Conservation (phyloP, 1,139 yeast species). For the Yamadazyma oceani region DNA sequence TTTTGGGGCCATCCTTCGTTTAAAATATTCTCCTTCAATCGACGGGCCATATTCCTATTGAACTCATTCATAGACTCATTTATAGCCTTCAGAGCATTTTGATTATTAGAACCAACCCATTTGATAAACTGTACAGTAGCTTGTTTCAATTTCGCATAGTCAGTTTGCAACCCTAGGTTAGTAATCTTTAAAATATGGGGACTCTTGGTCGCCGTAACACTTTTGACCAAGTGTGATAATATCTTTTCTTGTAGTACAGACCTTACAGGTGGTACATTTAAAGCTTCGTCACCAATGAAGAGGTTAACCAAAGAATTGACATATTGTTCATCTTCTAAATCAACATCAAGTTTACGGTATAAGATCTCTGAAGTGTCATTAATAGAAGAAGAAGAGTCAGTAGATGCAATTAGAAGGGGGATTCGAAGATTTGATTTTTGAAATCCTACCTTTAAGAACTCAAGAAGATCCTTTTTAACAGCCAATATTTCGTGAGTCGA, state of each 20-base stretch:
- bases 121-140: conserved; percentile 61
- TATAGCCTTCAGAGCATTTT: conserved; percentile 17
- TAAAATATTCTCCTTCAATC: conserved; percentile 50
- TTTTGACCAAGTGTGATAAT: conserved; percentile 50
- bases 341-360: conserved; percentile 51
- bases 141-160: conserved; percentile 45
- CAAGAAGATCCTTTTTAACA: conserved; percentile 42
- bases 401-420: conserved; percentile 62
- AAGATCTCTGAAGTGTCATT: conserved; percentile 51
- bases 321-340: conserved; percentile 49
- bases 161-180: conserved; percentile 58
- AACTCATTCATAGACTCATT: conserved; percentile 22
- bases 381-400: conserved; percentile 57
- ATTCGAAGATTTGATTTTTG: conserved; percentile 31
- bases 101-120: conserved; percentile 42
- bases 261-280: conserved; percentile 51
- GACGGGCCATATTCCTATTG: conserved; percentile 46
- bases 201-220: conserved; percentile 48
- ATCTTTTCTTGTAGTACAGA: conserved; percentile 59
- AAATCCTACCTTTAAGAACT: conserved; percentile 41
- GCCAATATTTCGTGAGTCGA: conserved; percentile 44
- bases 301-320: conserved; percentile 45
- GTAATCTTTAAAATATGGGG: conserved; percentile 42
- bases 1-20: conserved; percentile 60
- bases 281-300: conserved; percentile 45